Evolutionary conservation across 768 basidiomycete species (phyloP), one percentile per base, ranked within the genome.

Genomic region (Candolleomyces efflorescens): DNA sequence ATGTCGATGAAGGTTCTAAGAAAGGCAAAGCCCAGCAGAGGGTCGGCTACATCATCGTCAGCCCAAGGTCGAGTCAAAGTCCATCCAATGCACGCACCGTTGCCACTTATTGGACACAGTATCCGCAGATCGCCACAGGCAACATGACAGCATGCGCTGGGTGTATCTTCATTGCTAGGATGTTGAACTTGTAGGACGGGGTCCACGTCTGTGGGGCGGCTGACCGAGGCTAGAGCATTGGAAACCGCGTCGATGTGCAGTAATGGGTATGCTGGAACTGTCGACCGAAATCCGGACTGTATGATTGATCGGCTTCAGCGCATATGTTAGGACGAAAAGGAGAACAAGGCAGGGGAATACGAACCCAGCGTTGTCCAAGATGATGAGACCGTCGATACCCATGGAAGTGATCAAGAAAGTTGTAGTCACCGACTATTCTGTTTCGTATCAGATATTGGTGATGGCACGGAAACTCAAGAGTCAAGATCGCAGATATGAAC

Each of bases 21-120:
- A 68, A 96, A 97, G 0, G 93, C 81, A 67, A 98, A 94, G 9
- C 89, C 94, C 58, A 93, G 86, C 37, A 94, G 71, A 0, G 95
- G 94, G 67, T 97, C 94, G 67, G 86, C 94, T 96, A 63, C 44
- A 52, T 52, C 50, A 60, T 32, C 32, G 32, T 32, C 32, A 32
- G 32, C 32, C 32, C 5, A 5, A 11, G 11, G 32, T 32, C n/a
- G n/a, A 11, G 32, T 62, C 57, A 62, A 60, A 63, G 15, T 6
- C 3, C 41, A 20, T 15, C 47, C 44, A 32, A 18, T 32, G 48
- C n/a, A 78, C 89, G 68, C 67, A 94, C 94, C 82, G 69, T 95
- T 90, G 23, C 86, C 88, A 63, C 89, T 90, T 45, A 96, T 79
- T 20, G 92, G 91, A 63, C 86, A 90, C 17, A 96, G 69, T 56